Evolutionary conservation across 148 eudicot species (phyloP).

Genomic region (Drosera capensis): DNA sequence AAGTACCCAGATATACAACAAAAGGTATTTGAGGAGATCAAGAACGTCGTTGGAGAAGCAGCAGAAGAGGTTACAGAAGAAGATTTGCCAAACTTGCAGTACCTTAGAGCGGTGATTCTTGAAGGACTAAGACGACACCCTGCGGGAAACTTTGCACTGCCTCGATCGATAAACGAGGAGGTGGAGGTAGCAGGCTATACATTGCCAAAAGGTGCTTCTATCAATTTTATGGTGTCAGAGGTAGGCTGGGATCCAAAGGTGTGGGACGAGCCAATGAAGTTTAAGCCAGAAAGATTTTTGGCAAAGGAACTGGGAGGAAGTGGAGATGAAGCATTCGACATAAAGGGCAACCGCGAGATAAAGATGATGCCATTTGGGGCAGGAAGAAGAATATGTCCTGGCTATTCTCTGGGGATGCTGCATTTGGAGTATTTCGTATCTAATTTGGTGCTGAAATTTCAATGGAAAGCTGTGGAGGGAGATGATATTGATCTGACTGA

Average conservation of each 20-base stretch:
- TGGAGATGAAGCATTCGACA: slow-evolving; percentile 11
- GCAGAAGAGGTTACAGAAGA: slow-evolving; percentile 17
- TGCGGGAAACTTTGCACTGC: slow-evolving; percentile 36
- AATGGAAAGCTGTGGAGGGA: slow-evolving; percentile 22
- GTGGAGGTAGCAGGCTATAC: slow-evolving; percentile 28
- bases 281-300: slow-evolving; percentile 44
- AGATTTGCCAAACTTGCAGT: slow-evolving; percentile 26
- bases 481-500: slow-evolving; percentile 42
- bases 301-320: no score
- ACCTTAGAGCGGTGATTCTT: slow-evolving; percentile 39
- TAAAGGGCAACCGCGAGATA: slow-evolving; percentile 37
- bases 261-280: slow-evolving; percentile 49
- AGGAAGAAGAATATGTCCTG: slow-evolving; percentile 57
- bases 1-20: slow-evolving; percentile 30
- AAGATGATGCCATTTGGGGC: slow-evolving; percentile 67
- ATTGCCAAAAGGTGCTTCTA: slow-evolving; percentile 18
- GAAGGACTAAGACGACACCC: slow-evolving; percentile 52
- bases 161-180: slow-evolving; percentile 25
- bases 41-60: slow-evolving; percentile 6
- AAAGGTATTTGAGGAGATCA: slow-evolving; percentile 34
- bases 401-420: slow-evolving; percentile 27
- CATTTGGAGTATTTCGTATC: slow-evolving; percentile 53
- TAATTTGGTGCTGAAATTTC: slow-evolving; percentile 36
- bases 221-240: slow-evolving; percentile 48
- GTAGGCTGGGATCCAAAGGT: slow-evolving; percentile 44